Percentiles rank a stretch among this genome's conserved stretches.
phyloP scores from a whole-genome alignment of 2,329 filamentous ascomycete genomes.

The Trichoderma atrobrunneum region DNA sequence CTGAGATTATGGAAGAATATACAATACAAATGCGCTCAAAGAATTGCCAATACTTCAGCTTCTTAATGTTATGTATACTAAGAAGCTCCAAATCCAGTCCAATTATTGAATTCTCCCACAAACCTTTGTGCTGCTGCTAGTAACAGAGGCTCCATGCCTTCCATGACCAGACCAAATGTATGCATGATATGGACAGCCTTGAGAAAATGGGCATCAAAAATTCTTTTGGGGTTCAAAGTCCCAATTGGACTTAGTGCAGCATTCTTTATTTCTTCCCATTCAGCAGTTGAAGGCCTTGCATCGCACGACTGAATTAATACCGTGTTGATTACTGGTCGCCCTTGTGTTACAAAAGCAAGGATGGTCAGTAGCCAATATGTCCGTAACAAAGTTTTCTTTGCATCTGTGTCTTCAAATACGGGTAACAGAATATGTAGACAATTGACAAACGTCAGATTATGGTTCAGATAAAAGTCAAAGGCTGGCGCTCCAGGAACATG shows the following conservation, averaged over 20 bases:
- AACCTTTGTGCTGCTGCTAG: neutral
- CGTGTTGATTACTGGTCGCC: neutral
- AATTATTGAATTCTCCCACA: neutral
- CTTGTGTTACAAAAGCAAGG: neutral
- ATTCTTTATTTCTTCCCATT: neutral
- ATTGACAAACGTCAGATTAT: neutral
- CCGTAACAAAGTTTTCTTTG: neutral
- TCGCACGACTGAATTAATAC: neutral
- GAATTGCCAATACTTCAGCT: neutral
- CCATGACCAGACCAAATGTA: neutral
- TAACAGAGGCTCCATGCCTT: neutral
- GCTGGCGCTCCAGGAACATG: neutral
- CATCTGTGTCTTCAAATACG: neutral
- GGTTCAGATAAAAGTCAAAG: neutral
- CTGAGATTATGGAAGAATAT: neutral
- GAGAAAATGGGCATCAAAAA: neutral
- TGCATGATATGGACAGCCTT: neutral
- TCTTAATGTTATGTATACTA: neutral
- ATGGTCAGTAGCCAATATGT: neutral
- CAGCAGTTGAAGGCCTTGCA: neutral
- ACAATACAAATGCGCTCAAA: neutral
- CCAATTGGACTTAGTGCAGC: neutral
- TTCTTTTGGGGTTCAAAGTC: neutral
- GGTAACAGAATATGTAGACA: neutral
- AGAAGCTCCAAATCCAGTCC: neutral